phyloP scores from a whole-genome alignment of 805 yeast species.

The Lipomyces chichibuensis region DNA sequence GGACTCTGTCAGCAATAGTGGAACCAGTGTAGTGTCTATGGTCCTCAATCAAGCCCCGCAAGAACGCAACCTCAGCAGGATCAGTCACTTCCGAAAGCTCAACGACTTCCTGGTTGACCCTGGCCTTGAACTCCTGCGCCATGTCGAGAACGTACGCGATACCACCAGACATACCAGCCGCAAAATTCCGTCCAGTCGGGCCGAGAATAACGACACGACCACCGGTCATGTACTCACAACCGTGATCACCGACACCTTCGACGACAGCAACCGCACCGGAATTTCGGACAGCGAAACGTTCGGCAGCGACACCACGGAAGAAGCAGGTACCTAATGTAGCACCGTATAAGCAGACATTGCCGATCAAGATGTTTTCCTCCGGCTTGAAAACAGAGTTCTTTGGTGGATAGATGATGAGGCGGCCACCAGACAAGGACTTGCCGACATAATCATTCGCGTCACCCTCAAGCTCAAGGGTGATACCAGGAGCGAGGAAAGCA shows the following conservation, averaged over 20 bases:
- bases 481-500: slow-evolving; percentile 95
- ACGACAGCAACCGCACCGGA: slow-evolving; percentile 97
- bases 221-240: slow-evolving; percentile 99
- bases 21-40: slow-evolving; percentile 95
- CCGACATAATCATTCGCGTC: slow-evolving; percentile 98
- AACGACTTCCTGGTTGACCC: slow-evolving; percentile 78
- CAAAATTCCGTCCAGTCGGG: slow-evolving; percentile 87
- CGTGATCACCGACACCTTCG: slow-evolving; percentile 98
- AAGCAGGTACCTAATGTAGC: slow-evolving; percentile 95
- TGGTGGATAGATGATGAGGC: slow-evolving; percentile 90
- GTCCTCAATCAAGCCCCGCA: slow-evolving; percentile 90
- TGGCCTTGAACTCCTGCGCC: slow-evolving; percentile 80
- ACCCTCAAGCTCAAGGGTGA: slow-evolving; percentile 93
- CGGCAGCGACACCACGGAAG: slow-evolving; percentile 97
- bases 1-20: slow-evolving; percentile 79
- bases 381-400: slow-evolving; percentile 80
- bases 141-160: slow-evolving; percentile 94
- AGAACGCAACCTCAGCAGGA: slow-evolving; percentile 90
- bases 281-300: slow-evolving; percentile 96
- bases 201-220: slow-evolving; percentile 96
- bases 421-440: slow-evolving; percentile 95
- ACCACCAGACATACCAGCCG: slow-evolving; percentile 99
- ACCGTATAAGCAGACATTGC: slow-evolving; percentile 97
- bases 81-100: slow-evolving; percentile 77
- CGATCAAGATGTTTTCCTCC: slow-evolving; percentile 93